A percentile compares a stretch with the other conserved stretches of the same genome.
Conservation (phyloP, 345 rosid genomes). For the Corymbia maculata region DNA sequence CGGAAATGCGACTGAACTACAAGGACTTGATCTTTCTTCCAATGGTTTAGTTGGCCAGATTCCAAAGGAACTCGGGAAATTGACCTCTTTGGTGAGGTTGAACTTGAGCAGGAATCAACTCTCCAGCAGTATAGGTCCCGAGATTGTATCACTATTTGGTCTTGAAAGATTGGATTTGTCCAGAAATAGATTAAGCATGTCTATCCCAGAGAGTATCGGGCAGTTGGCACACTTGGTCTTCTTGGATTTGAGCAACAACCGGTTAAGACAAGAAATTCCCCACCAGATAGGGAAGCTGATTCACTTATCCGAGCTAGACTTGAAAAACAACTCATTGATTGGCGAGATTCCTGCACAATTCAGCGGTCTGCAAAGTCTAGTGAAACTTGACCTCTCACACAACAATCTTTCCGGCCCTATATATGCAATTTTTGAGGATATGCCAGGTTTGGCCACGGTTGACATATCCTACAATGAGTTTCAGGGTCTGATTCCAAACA, state of each 20-base stretch:
- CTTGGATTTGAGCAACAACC: constrained; percentile 23
- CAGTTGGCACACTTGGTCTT: background rate
- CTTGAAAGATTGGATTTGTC: background rate
- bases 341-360: constrained; percentile 13
- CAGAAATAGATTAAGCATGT: background rate
- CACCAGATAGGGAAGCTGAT: background rate
- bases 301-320: background rate
- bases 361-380: background rate
- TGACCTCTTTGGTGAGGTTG: constrained; percentile 5
- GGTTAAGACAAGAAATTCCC: constrained; percentile 12
- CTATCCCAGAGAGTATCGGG: constrained; percentile 5
- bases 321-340: background rate
- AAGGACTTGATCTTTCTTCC: constrained; percentile 16
- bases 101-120: constrained; percentile 10
- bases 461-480: constrained; percentile 20
- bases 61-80: constrained; percentile 12
- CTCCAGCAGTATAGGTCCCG: constrained; percentile 3
- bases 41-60: constrained; percentile 16
- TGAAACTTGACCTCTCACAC: constrained; percentile 11
- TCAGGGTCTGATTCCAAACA: constrained; percentile 17
- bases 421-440: background rate
- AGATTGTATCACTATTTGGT: constrained; percentile 1
- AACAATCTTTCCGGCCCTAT: constrained; percentile 16
- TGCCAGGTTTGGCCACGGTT: background rate
- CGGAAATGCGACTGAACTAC: background rate